These are phyloP conservation scores for Cymbomonas tetramitiformis DNA, from an alignment of 139 green algal genomes.

Conservation along the genomic window DNA sequence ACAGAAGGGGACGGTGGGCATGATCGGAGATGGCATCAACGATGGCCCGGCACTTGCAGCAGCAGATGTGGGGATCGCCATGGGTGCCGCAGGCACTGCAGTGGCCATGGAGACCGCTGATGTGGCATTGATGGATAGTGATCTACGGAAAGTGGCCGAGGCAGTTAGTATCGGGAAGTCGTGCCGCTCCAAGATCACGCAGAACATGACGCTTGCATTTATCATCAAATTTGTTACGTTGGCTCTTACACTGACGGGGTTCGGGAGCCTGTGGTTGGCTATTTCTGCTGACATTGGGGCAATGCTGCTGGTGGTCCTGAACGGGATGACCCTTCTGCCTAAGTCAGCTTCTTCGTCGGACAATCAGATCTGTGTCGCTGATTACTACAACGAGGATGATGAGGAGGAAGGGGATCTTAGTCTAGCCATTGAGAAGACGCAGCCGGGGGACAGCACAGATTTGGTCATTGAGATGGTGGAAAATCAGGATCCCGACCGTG, in stretches of 20 bases:
- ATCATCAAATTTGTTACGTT: slow-evolving; percentile 4
- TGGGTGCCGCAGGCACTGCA: slow-evolving; percentile 41
- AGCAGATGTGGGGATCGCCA: slow-evolving; percentile 41
- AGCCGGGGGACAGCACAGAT: no score
- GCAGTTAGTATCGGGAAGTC: slow-evolving; percentile 28
- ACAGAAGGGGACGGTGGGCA: slow-evolving; percentile 21
- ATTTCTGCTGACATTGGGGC: slow-evolving; percentile 45
- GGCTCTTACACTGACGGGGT: slow-evolving; percentile 24
- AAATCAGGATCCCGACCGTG: no score
- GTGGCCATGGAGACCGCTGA: slow-evolving; percentile 53
- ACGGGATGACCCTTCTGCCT: slow-evolving; percentile 36
- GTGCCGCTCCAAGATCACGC: slow-evolving; percentile 27
- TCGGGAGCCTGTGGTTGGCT: slow-evolving; percentile 39
- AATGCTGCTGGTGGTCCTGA: slow-evolving; percentile 37
- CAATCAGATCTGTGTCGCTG: no score
- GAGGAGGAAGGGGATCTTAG: no score
- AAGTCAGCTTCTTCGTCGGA: no score
- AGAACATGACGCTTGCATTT: slow-evolving; percentile 33
- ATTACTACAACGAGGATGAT: no score
- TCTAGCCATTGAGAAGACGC: no score
- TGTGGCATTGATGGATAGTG: slow-evolving; percentile 52
- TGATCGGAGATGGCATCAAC: slow-evolving; percentile 60
- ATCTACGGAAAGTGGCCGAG: slow-evolving; percentile 35
- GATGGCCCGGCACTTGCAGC: slow-evolving; percentile 35
- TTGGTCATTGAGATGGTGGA: no score